Conservation (phyloP, 208 protist species). For the Crithidia brevicula region DNA sequence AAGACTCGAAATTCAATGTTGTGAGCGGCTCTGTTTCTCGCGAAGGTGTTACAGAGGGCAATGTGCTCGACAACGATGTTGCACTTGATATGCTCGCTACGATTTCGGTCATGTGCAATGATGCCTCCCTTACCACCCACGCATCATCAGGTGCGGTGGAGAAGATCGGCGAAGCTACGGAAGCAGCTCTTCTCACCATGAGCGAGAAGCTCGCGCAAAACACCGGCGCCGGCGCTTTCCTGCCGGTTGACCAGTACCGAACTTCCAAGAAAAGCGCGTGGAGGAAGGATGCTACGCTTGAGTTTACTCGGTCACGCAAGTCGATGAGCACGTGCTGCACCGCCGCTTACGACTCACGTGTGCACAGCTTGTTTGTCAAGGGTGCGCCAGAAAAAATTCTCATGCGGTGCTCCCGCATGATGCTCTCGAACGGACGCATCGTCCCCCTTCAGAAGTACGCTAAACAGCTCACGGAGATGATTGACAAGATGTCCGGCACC, state of each 20-base stretch:
- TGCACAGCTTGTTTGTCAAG: conserved; percentile 91
- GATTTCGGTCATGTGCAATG: conserved; percentile 79
- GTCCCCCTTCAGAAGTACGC: conserved; percentile 38
- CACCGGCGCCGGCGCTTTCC: background rate
- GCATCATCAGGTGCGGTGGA: conserved; percentile 38
- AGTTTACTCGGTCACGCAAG: conserved; percentile 96
- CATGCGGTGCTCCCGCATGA: conserved; percentile 72
- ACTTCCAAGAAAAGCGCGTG: conserved; percentile 35
- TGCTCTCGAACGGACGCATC: conserved; percentile 54
- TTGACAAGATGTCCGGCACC: conserved; percentile 61
- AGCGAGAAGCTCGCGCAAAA: conserved; percentile 88
- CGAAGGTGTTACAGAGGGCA: background rate
- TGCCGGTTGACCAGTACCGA: conserved; percentile 41
- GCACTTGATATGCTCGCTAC: conserved; percentile 67
- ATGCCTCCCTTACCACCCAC: conserved; percentile 59
- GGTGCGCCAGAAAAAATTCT: conserved; percentile 95
- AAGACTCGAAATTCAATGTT: conserved; percentile 65
- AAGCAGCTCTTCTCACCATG: conserved; percentile 92
- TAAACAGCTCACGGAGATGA: conserved; percentile 35
- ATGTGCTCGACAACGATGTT: conserved; percentile 37
- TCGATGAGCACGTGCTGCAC: conserved; percentile 94
- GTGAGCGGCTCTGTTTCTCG: conserved; percentile 37
- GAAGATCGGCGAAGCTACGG: conserved; percentile 90
- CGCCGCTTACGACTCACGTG: conserved; percentile 8
- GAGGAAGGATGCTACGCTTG: conserved; percentile 82